These are phyloP conservation scores for Omphalotus guepiniiformis DNA, from an alignment of 768 basidiomycete species.

Conservation along the genomic window DNA sequence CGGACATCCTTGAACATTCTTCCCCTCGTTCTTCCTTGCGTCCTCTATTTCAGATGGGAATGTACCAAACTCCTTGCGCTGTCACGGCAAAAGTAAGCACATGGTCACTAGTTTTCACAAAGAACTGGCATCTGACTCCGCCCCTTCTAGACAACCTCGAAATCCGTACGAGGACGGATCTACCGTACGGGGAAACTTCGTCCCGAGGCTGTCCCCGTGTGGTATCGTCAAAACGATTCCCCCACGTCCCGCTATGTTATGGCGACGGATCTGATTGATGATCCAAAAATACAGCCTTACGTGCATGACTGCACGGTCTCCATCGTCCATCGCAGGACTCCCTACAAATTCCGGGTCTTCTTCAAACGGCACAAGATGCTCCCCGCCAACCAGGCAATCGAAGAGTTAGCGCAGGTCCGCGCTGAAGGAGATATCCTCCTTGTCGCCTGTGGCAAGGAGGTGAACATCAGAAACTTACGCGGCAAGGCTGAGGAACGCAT, in stretches of 20 bases:
- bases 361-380: constrained; percentile 1
- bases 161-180: not conserved
- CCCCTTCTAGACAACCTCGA: not conserved
- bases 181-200: not conserved
- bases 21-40: too few species aligned
- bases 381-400: not conserved
- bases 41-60: too few species aligned
- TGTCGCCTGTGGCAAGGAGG: not conserved
- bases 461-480: not conserved
- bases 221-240: not conserved
- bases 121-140: too few species aligned
- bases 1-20: too few species aligned
- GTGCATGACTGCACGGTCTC: not conserved
- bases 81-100: too few species aligned
- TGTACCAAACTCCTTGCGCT: too few species aligned
- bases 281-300: not conserved
- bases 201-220: not conserved
- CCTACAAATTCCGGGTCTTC: constrained; percentile 1
- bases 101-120: too few species aligned
- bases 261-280: not conserved
- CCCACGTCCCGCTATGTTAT: not conserved
- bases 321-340: not conserved
- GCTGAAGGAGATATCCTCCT: not conserved
- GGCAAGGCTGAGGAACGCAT: not conserved
- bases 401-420: not conserved